phyloP scores from a whole-genome alignment of 345 rosid genomes.

The Arabidopsis arenosa region DNA sequence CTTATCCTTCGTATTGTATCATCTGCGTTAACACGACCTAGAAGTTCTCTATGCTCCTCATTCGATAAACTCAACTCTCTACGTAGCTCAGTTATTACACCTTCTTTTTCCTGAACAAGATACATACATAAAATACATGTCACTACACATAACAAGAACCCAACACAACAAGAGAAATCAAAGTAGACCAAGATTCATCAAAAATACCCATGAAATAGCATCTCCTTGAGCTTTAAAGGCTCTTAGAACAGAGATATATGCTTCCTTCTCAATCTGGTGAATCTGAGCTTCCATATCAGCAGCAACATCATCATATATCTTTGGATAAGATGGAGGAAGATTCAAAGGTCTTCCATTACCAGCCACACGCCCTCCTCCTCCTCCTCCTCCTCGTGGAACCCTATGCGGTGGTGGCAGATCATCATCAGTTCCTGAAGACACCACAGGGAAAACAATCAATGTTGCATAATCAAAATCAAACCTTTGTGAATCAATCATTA shows the following conservation, averaged over 20 bases:
- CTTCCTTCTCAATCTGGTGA: constrained; percentile 90
- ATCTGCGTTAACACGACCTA: constrained; percentile 73
- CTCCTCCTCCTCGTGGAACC: constrained; percentile 64
- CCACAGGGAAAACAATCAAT: background rate
- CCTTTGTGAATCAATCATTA: background rate
- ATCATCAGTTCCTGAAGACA: constrained; percentile 80
- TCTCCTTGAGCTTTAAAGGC: constrained; percentile 97
- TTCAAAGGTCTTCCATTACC: constrained; percentile 70
- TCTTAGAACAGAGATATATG: constrained; percentile 75
- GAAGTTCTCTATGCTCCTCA: constrained; percentile 92
- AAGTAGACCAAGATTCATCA: constrained; percentile 21
- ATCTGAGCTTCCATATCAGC: constrained; percentile 87
- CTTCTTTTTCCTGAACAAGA: constrained; percentile 82
- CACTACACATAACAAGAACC: constrained; percentile 44
- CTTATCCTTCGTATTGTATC: constrained; percentile 74
- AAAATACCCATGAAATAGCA: constrained; percentile 89
- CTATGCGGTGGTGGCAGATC: constrained; percentile 85
- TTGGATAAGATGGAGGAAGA: constrained; percentile 58
- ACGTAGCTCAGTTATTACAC: constrained; percentile 83
- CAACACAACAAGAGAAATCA: constrained; percentile 38
- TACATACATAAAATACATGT: constrained; percentile 44
- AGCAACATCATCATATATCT: constrained; percentile 65
- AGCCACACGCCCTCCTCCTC: constrained; percentile 59
- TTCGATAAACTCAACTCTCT: constrained; percentile 80
- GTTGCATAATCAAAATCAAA: background rate